Evolutionary conservation across 305 asterid species (phyloP), one percentile per base, ranked within the genome.

Genomic region (Solanum hybrid): DNA sequence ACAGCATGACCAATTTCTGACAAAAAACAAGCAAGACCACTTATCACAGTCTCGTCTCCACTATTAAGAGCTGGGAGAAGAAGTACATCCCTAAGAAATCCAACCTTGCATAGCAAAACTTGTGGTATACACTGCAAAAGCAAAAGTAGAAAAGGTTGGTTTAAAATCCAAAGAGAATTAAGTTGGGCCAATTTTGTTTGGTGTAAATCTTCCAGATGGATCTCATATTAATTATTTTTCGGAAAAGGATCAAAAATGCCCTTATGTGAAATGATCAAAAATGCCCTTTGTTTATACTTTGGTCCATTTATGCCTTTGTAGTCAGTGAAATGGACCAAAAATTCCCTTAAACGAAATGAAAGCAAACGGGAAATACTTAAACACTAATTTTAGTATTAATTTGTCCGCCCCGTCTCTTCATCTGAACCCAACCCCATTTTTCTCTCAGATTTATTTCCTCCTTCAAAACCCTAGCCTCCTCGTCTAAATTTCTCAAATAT

Each of bases 1-100:
- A 96, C 99, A 88, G 99, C 95, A 90, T 95, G 98, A 78, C 99
- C 99, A 90, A 96, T 95, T 94, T 96, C 99, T n/a, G 99, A 95
- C 95, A 96, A 92, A 94, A 96, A 94, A 92, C 96, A 93, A 75
- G 98, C 98, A 90, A 96, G 94, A 90, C 98, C 95, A 90, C 95
- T 94, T 37, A 96, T 92, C 89, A 93, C 95, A 92, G 93, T 94
- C 95, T 93, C 96, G 71, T 96, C 97, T 92, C 98, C 95, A 89
- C 93, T 93, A 89, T 91, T 93, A 88, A 96, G 95, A 88, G 99
- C 98, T 78, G 98, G 98, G 91, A 92, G 91, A 89, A 96, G 95
- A 92, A 95, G 95, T 82, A 90, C 93, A 91, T 95, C 96, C 94
- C 93, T 95, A 89, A 96, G 92, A 94, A 88, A 93, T 90, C 98